Evolutionary conservation across 306 rosid species (phyloP).

Genomic region (Canavalia gladiata): DNA sequence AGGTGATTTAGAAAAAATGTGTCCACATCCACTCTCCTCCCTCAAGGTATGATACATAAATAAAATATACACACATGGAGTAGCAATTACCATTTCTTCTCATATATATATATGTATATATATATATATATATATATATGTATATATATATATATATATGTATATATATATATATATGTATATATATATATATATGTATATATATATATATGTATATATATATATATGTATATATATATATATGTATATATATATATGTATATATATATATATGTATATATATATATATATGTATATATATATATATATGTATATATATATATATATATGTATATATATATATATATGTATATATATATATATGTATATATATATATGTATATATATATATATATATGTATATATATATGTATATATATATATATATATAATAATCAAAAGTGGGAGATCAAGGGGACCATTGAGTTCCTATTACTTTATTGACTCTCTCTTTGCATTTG

Average conservation of each 20-base stretch:
- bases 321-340: not conserved
- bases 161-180: too few species aligned
- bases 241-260: too few species aligned
- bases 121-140: too few species aligned
- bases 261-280: not conserved
- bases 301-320: too few species aligned
- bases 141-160: not conserved
- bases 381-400: too few species aligned
- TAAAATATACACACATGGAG: not conserved
- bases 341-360: too few species aligned
- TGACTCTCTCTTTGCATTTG: constrained; percentile 54
- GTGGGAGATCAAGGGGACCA: constrained; percentile 55
- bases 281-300: not conserved
- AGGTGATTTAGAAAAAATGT: constrained; percentile 19
- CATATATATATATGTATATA: too few species aligned
- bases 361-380: too few species aligned
- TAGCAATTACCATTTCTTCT: constrained; percentile 5
- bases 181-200: not conserved
- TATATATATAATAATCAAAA: constrained; percentile 26
- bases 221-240: not conserved
- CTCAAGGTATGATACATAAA: constrained; percentile 11
- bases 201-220: too few species aligned
- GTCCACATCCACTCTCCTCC: constrained; percentile 44
- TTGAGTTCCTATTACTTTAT: constrained; percentile 52
- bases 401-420: too few species aligned